phyloP scores from a whole-genome alignment of 2,329 filamentous ascomycete species.

The Hypoxylon sp. region DNA sequence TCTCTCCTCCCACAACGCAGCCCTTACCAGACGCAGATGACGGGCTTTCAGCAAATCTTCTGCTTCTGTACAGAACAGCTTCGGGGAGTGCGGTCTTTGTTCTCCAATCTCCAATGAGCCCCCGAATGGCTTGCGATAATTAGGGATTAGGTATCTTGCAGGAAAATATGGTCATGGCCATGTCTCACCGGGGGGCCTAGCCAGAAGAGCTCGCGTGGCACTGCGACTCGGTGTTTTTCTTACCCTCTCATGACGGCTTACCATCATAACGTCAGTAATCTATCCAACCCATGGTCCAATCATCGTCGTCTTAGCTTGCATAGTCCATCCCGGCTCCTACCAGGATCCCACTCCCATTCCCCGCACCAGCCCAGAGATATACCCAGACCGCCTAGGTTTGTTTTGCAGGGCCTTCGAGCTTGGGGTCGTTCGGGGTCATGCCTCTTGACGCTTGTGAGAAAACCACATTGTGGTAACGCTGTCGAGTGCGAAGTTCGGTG shows the following conservation, averaged over 20 bases:
- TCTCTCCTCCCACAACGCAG: no score
- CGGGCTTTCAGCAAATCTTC: no score
- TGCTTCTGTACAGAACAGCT: no score
- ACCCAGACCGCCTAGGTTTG: conserved; percentile 23
- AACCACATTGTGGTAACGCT: conserved; percentile 25
- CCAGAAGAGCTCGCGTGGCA: conserved; percentile 15
- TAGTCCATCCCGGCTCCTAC: conserved; percentile 17
- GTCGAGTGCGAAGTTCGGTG: conserved; percentile 7
- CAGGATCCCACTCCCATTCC: conserved; percentile 33
- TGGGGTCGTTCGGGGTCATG: conserved; percentile 19
- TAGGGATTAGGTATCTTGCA: no score
- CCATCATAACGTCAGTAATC: conserved; percentile 19
- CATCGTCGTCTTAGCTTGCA: conserved; percentile 21
- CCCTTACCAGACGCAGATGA: no score
- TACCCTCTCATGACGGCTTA: conserved; percentile 16
- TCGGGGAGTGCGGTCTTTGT: no score
- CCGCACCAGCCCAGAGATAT: conserved; percentile 28
- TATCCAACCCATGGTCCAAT: conserved; percentile 11
- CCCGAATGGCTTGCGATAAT: no score
- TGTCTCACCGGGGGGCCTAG: conserved; percentile 3
- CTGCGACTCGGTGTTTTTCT: conserved; percentile 16
- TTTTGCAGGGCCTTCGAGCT: conserved; percentile 6
- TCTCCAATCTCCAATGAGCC: no score
- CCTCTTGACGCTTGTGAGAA: neutral
- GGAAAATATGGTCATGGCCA: no score